phyloP scores from a whole-genome alignment of 164 flowering plant species.

The Macadamia integrifolia region DNA sequence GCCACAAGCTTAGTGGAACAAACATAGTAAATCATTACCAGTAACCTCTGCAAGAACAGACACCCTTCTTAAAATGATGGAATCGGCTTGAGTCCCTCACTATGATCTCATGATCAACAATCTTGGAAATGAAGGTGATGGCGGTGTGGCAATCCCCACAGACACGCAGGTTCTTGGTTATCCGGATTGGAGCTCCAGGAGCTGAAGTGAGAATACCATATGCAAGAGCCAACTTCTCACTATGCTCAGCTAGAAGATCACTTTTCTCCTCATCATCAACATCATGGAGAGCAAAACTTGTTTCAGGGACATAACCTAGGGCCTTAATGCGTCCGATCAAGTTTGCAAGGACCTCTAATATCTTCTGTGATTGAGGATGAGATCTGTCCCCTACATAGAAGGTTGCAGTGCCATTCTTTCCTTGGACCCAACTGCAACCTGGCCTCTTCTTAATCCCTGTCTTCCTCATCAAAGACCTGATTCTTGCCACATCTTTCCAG shows the following conservation, averaged over 20 bases:
- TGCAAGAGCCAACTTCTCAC: constrained; percentile 87
- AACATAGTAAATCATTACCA: constrained; percentile 37
- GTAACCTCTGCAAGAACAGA: constrained; percentile 70
- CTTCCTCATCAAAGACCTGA: constrained; percentile 58
- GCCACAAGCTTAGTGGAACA: too few species aligned
- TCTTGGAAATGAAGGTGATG: constrained; percentile 51
- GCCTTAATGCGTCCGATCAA: constrained; percentile 45
- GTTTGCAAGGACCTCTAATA: constrained; percentile 43
- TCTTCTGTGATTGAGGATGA: constrained; percentile 54
- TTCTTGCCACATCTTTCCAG: constrained; percentile 80
- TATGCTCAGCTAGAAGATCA: constrained; percentile 60
- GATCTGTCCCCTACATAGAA: constrained; percentile 75
- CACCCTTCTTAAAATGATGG: constrained; percentile 75
- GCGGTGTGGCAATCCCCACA: constrained; percentile 86
- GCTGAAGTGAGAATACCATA: constrained; percentile 57
- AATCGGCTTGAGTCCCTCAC: constrained; percentile 75
- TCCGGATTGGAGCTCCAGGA: constrained; percentile 59
- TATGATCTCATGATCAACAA: constrained; percentile 62
- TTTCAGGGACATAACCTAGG: constrained; percentile 70
- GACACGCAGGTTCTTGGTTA: constrained; percentile 71
- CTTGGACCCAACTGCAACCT: constrained; percentile 83
- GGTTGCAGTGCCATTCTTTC: constrained; percentile 47
- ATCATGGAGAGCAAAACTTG: constrained; percentile 72
- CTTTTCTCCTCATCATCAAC: constrained; percentile 88
- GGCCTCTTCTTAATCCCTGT: constrained; percentile 74